These are phyloP conservation scores for Podospora didyma DNA, from an alignment of 495 filamentous ascomycete species.

Conservation along the genomic window DNA sequence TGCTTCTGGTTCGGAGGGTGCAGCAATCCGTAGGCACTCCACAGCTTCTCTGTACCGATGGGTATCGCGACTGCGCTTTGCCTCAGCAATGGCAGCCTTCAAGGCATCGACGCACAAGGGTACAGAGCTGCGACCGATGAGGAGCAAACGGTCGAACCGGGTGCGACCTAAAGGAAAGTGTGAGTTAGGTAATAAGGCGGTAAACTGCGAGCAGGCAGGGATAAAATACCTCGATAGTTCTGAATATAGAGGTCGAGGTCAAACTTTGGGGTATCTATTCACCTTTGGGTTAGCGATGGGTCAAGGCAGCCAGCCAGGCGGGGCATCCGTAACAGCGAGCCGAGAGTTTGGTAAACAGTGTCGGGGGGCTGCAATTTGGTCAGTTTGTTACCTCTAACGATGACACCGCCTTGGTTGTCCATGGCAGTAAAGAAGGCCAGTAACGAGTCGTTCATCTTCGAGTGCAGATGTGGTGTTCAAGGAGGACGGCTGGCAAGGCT, in stretches of 20 bases:
- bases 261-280: constrained; percentile 77
- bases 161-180: constrained; percentile 53
- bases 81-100: constrained; percentile 69
- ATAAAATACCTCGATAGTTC: constrained; percentile 73
- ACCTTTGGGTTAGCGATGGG: neutral
- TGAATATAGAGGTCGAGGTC: constrained; percentile 90
- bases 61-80: constrained; percentile 73
- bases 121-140: constrained; percentile 75
- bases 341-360: neutral
- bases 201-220: neutral
- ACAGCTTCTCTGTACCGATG: constrained; percentile 66
- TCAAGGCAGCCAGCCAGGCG: constrained; percentile 1
- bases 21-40: constrained; percentile 56
- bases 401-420: constrained; percentile 38
- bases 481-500: constrained; percentile 15
- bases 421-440: constrained; percentile 42
- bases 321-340: neutral
- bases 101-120: constrained; percentile 77
- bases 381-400: constrained; percentile 41
- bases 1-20: constrained; percentile 65
- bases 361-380: neutral
- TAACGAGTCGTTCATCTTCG: constrained; percentile 22
- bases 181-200: neutral
- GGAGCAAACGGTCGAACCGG: constrained; percentile 70
- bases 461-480: neutral